phyloP scores from a whole-genome alignment of 1,284 basidiomycete genomes.

The Leccinum subrobustum region DNA sequence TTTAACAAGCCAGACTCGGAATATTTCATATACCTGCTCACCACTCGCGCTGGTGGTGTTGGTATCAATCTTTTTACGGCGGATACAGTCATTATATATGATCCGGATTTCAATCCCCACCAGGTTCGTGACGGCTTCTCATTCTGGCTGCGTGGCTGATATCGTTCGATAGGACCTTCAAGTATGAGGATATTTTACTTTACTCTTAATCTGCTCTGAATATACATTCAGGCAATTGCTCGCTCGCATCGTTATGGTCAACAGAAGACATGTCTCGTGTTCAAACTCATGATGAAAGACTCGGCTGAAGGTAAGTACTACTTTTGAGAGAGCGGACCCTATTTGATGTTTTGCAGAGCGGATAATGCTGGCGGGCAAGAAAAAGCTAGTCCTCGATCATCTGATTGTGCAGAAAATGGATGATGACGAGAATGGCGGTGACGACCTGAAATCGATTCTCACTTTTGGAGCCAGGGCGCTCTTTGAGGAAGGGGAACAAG shows the following conservation, averaged over 20 bases:
- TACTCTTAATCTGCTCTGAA: slow-evolving; percentile 11
- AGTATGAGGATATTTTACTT: slow-evolving; percentile 40
- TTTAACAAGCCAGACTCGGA: slow-evolving; percentile 89
- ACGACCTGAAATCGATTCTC: slow-evolving; percentile 78
- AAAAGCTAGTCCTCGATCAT: slow-evolving; percentile 89
- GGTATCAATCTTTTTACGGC: slow-evolving; percentile 91
- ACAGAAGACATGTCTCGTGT: slow-evolving; percentile 81
- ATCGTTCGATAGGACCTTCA: slow-evolving; percentile 58
- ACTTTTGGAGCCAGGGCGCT: too few relatives aligned
- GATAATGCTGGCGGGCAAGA: slow-evolving; percentile 86
- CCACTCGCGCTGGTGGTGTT: slow-evolving; percentile 94
- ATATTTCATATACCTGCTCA: slow-evolving; percentile 87
- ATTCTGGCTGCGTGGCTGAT: slow-evolving; percentile 3
- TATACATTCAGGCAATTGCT: slow-evolving; percentile 71
- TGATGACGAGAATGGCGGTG: slow-evolving; percentile 68
- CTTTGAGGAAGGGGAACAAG: too few relatives aligned
- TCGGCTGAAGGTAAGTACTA: slow-evolving; percentile 75
- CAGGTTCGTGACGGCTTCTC: slow-evolving; percentile 48
- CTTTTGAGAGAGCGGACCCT: neutral
- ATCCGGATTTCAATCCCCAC: slow-evolving; percentile 97
- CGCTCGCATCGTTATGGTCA: slow-evolving; percentile 85
- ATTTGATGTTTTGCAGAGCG: slow-evolving; percentile 52
- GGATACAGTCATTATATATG: slow-evolving; percentile 90
- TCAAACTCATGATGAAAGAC: slow-evolving; percentile 89
- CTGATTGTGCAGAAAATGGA: slow-evolving; percentile 92